Evolutionary conservation across 345 rosid species (phyloP), one percentile per base, ranked within the genome.

Genomic region (Excoecaria agallocha): DNA sequence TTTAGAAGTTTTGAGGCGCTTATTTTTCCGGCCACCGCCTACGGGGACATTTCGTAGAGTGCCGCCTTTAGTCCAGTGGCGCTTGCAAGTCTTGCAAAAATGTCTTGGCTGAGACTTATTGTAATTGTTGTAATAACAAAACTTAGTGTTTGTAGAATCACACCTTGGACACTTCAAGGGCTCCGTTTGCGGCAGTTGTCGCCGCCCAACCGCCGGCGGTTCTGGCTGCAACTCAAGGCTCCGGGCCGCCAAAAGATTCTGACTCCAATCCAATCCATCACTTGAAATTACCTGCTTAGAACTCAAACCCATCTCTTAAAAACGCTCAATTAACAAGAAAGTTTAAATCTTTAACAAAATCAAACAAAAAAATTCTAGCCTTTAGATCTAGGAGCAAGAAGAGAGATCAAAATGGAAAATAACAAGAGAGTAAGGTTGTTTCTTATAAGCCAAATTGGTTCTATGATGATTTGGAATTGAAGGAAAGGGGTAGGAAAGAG

Each of bases 11-110:
- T 84, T 87, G 13, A 64, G 81, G 12, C 90, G 84, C 87, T 90
- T 89, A 79, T 85, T 90, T 81, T 94, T 94, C 41, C 93, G 93
- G 70, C 92, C 93, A 66, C 97, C 97, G 15, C 98, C 97, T 0
- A 88, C 86, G 13, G 97, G 98, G 72, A 93, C 97, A 69, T 91
- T 93, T 25, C 97, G 82, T 50, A 91, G 88, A 68, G 90, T 88
- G 35, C 98, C 98, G 72, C 98, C 98, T 87, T 89, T 84, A 6
- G 97, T 93, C 98, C 98, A 93, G 81, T 93, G 94, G 77, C 98
- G 86, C 85, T 89, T 86, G 82, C 98, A 92, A 77, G 87, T n/a
- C 86, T 89, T 94, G 87, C 98, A 94, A 51, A 89, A 87, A 82
- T 94, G 88, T 72, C 97, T 84, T 45, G 98, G 98, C 82, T 94